Base-by-base conservation (phyloP, 164 flowering plant species). In the Liquidambar formosana region DNA sequence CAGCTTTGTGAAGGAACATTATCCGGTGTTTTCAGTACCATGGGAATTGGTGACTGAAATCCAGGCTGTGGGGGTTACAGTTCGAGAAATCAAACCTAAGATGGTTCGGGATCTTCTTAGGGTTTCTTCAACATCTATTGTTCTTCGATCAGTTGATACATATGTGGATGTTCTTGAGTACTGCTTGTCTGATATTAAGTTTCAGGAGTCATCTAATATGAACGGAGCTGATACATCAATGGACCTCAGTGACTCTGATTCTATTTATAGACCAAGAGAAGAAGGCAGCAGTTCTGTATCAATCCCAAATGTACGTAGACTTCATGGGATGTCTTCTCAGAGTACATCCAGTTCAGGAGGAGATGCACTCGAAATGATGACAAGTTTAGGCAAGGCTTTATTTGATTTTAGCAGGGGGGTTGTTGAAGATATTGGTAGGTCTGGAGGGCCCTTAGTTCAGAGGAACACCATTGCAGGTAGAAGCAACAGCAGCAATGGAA, bases 21-120 rank as follows among this genome's bases (percentile, higher is more conserved):
- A 95, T 80, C 97, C 93, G 22, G 99, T 95, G 44, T 95, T 95
- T 78, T 87, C 90, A 28, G 94, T 95, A 41, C 97, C 99, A n/a
- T 93, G 97, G 97, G 97, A 93, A 73, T 80, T 95, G 82, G 88
- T 95, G 58, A 78, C 85, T 72, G 99, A 95, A 80, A 84, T 95
- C 71, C 94, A 91, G 74, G 89, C 87, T 13, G 86, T 93, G 69
- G 99, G 99, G 22, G 70, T 88, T 61, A 66, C 75, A 66, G 91
- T 90, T 61, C 82, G 85, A 70, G 96, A 95, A 86, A 86, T 95
- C 66, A 93, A 80, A 77, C 99, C 99, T 61, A 93, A 89, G 82
- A 95, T 95, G 97, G 97, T 95, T 19, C 85, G 99, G 16, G 90
- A 89, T 75, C 97, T 93, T 71, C 83, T 95, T 26, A 85, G 81